Evolutionary conservation across 257 asterid species (phyloP).

Genomic region (Solanum virginianum): DNA sequence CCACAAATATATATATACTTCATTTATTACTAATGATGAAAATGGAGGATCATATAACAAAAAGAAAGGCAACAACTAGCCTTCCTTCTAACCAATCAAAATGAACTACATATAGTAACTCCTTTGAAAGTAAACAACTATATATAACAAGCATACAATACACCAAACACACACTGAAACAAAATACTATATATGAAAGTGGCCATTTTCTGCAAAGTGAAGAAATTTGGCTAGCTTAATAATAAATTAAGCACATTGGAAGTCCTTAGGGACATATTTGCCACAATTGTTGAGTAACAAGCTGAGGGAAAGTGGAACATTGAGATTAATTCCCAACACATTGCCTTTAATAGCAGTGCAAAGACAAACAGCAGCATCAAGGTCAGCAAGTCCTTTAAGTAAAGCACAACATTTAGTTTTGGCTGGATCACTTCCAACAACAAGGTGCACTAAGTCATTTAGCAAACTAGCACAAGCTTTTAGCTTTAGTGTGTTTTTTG

Average conservation of each 20-base stretch:
- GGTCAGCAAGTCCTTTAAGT: constrained; percentile 2
- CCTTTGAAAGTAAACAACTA: neutral
- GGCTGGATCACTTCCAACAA: neutral
- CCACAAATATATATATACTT: neutral
- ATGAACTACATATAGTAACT: neutral
- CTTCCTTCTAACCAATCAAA: neutral
- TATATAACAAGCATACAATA: neutral
- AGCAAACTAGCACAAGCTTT: constrained; percentile 1
- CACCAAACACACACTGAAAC: neutral
- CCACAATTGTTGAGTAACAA: constrained; percentile 12
- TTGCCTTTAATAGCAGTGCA: constrained; percentile 20
- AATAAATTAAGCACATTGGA: neutral
- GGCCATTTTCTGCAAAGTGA: neutral
- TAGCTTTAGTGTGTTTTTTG: constrained; percentile 6
- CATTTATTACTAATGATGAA: neutral
- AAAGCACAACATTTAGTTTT: constrained; percentile 7
- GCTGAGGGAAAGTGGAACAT: constrained; percentile 1
- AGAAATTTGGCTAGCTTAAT: neutral
- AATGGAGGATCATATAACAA: neutral
- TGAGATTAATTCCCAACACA: constrained; percentile 3
- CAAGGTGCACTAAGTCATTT: constrained; percentile 1
- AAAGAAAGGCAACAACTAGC: neutral
- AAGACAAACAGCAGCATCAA: constrained; percentile 20
- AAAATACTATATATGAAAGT: neutral
- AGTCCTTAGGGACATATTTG: neutral